Percentiles rank a stretch among this genome's conserved stretches.
phyloP scores from a whole-genome alignment of 2,329 filamentous ascomycete species.

The Torrubiellomyces zombiae region DNA sequence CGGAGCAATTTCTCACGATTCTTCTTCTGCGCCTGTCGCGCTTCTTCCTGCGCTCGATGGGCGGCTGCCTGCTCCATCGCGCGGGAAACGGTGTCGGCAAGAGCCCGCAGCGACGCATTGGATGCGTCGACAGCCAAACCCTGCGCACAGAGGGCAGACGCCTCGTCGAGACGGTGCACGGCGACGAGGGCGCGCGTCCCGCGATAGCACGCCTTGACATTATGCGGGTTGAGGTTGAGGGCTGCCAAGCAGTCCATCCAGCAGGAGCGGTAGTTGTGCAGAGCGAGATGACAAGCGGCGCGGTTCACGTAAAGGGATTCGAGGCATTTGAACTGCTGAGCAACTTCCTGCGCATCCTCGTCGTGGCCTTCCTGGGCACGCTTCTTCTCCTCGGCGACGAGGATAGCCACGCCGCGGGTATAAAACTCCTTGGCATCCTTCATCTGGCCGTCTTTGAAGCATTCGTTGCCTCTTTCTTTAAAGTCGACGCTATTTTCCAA shows the following conservation, averaged over 20 bases:
- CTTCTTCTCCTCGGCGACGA: conserved; percentile 46
- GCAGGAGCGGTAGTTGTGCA: conserved; percentile 76
- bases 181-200: conserved; percentile 62
- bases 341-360: conserved; percentile 36
- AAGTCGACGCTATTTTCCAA: conserved; percentile 71
- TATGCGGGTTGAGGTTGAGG: conserved; percentile 60
- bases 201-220: conserved; percentile 85
- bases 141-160: conserved; percentile 58
- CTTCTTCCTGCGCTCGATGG: conserved; percentile 37
- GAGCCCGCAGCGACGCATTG: conserved; percentile 48
- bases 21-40: conserved; percentile 35
- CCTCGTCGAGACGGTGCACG: conserved; percentile 64
- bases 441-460: conserved; percentile 58
- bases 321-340: conserved; percentile 45
- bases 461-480: conserved; percentile 84
- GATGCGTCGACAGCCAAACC: conserved; percentile 56
- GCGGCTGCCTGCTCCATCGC: conserved; percentile 37
- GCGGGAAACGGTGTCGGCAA: conserved; percentile 49
- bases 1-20: conserved; percentile 44
- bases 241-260: conserved; percentile 71
- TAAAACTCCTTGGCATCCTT: conserved; percentile 84
- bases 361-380: conserved; percentile 20
- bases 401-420: conserved; percentile 61
- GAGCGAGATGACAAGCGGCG: conserved; percentile 73
- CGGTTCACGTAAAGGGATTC: conserved; percentile 75